These are phyloP conservation scores for Sungouiozyma ichnusensis DNA, from an alignment of 805 yeast species.

Conservation along the genomic window DNA sequence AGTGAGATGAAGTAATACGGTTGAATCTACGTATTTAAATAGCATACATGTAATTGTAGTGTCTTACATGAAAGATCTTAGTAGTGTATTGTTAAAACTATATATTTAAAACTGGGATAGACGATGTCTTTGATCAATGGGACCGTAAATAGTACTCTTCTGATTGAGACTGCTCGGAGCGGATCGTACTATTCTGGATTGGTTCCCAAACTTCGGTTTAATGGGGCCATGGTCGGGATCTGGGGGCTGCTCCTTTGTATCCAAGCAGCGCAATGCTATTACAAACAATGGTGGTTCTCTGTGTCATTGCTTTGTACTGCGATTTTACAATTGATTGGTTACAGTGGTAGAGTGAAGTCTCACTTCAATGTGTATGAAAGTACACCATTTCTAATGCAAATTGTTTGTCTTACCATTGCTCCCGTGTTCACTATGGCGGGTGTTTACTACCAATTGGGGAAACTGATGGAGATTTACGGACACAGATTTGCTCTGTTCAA, in stretches of 20 bases:
- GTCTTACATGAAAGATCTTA: no score
- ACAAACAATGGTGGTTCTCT: conserved; percentile 58
- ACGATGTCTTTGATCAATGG: not conserved
- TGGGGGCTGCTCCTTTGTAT: conserved; percentile 38
- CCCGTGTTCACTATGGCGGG: conserved; percentile 86
- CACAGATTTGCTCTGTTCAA: conserved; percentile 36
- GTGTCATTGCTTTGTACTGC: conserved; percentile 45
- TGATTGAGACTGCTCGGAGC: not conserved
- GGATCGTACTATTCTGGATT: conserved; percentile 21
- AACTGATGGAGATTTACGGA: conserved; percentile 54
- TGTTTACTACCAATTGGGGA: conserved; percentile 60
- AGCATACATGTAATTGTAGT: no score
- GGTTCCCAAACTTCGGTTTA: conserved; percentile 47
- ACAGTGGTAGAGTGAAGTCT: conserved; percentile 46
- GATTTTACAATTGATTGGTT: conserved; percentile 57
- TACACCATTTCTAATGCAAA: conserved; percentile 48
- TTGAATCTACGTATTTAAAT: not conserved
- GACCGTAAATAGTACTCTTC: not conserved
- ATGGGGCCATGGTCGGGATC: conserved; percentile 43
- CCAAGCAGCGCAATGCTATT: conserved; percentile 38
- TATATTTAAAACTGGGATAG: not conserved
- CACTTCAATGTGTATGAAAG: conserved; percentile 28
- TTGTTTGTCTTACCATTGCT: conserved; percentile 60
- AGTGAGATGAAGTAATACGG: not conserved
- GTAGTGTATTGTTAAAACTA: no score